A percentile compares a stretch with the other conserved stretches of the same genome.
Evolutionary conservation across 805 yeast species (phyloP).

Genomic region (Candida parachauliodes): DNA sequence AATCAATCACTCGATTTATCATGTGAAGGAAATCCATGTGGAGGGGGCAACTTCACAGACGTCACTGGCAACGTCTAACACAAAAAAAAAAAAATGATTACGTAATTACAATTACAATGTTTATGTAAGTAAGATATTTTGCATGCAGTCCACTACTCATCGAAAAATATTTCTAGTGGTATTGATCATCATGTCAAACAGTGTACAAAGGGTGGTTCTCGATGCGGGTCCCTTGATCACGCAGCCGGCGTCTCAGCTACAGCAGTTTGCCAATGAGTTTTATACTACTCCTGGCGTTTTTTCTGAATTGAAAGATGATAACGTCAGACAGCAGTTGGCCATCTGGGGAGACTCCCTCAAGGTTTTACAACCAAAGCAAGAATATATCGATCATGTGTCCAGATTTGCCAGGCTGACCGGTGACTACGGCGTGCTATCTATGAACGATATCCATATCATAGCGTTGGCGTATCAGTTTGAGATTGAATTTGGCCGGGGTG

Average conservation of each 20-base stretch:
- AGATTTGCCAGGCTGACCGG: constrained; percentile 87
- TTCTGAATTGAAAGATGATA: constrained; percentile 81
- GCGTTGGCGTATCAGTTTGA: constrained; percentile 91
- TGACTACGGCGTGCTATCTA: constrained; percentile 81
- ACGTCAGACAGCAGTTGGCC: constrained; percentile 70
- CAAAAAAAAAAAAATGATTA: no score
- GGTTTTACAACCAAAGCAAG: constrained; percentile 74
- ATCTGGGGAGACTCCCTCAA: constrained; percentile 75
- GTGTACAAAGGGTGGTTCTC: constrained; percentile 60
- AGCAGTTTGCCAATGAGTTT: constrained; percentile 65
- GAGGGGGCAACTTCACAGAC: no score
- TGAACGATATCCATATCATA: constrained; percentile 87
- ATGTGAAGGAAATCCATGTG: no score
- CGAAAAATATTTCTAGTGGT: no score
- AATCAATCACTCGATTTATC: no score
- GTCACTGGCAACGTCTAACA: no score
- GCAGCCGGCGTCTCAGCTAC: constrained; percentile 71
- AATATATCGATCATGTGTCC: constrained; percentile 59
- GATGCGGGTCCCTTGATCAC: constrained; percentile 96
- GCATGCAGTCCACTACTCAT: no score
- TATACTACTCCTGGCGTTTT: constrained; percentile 91
- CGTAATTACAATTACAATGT: no score
- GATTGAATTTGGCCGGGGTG: constrained; percentile 65
- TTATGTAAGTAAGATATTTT: no score
- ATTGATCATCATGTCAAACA: constrained; percentile 8